Percentiles rank a stretch among this genome's conserved stretches.
phyloP scores from a whole-genome alignment of 129 eudicot genomes.

The Centella asiatica region DNA sequence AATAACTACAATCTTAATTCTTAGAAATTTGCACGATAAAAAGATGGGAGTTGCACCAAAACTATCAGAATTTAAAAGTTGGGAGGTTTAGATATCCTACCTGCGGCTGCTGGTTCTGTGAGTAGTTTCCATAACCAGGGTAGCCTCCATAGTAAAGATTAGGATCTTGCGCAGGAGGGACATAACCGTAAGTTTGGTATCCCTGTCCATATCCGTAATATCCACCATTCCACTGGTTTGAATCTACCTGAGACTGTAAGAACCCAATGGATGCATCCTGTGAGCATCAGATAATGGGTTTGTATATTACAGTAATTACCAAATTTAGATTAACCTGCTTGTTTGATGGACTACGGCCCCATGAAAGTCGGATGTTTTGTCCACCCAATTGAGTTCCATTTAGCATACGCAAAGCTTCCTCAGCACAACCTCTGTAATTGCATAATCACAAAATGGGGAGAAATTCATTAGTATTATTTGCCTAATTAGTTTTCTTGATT shows the following conservation, averaged over 20 bases:
- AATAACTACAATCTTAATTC: no score
- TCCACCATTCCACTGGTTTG: slow-evolving; percentile 56
- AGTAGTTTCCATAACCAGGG: slow-evolving; percentile 65
- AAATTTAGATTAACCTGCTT: slow-evolving; percentile 38
- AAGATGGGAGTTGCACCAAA: no score
- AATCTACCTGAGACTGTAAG: slow-evolving; percentile 69
- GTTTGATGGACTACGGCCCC: slow-evolving; percentile 78
- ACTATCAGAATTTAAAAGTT: neutral
- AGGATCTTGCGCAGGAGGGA: slow-evolving; percentile 74
- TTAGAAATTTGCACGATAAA: no score
- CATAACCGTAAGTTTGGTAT: slow-evolving; percentile 71
- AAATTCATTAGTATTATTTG: neutral
- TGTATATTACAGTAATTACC: no score
- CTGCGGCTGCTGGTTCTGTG: slow-evolving; percentile 62
- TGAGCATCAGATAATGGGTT: neutral
- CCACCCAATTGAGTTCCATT: slow-evolving; percentile 71
- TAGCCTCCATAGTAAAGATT: slow-evolving; percentile 69
- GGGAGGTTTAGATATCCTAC: slow-evolving; percentile 9
- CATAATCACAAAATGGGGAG: neutral
- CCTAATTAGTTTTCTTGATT: neutral
- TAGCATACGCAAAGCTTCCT: slow-evolving; percentile 54
- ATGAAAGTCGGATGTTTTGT: slow-evolving; percentile 65
- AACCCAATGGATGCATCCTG: slow-evolving; percentile 4
- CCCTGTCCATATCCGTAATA: slow-evolving; percentile 77
- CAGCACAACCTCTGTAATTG: slow-evolving; percentile 52